Base-by-base conservation (phyloP, 805 yeast species). In the Lipomyces yamadae region DNA sequence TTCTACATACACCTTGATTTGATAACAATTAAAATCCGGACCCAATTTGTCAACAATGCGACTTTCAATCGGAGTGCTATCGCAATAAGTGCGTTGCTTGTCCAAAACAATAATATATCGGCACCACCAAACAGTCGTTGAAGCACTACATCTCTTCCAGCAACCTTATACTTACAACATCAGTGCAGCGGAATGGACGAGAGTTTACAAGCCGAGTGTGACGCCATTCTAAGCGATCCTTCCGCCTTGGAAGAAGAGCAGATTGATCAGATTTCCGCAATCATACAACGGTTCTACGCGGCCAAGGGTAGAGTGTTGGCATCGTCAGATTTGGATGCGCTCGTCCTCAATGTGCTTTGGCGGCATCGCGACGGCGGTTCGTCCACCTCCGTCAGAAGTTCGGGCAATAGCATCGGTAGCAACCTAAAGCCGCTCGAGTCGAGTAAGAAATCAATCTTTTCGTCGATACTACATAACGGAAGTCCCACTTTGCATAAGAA, bases 221-320 rank as follows among this genome's bases (percentile, higher is more conserved):
- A 62, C 45, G 57, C 48, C 45, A 67, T 67, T 32, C 64, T 67
- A 42, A 50, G 45, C 37, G 66, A 67, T 34, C 70, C 70, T n/a
- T 42, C 65, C 6, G 69, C 65, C 8, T 61, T 67, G 15, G 70
- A 67, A 30, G 70, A 67, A 50, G 64, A 65, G 60, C 64, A 67
- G 55, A 60, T 65, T 6, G 70, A 67, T 52, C 61, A 64, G 66
- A 65, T 67, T 5, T 57, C 65, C 11, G 10, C 10, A 7, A 39
- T 65, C 2, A 61, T 67, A 34, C 52, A 58, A 48, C 50, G 53
- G 11, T 52, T n/a, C 33, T 66, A 63, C 35, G 58, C 65, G n/a
- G 33, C 58, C 10, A 56, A 59, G 30, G 70, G 63, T 15, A 64
- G 56, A 48, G 39, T 65, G 2, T 54, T 67, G 15, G 34, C 70